These are phyloP conservation scores for Limnanthes douglasii DNA, from an alignment of 345 rosid species.

Conservation along the genomic window DNA sequence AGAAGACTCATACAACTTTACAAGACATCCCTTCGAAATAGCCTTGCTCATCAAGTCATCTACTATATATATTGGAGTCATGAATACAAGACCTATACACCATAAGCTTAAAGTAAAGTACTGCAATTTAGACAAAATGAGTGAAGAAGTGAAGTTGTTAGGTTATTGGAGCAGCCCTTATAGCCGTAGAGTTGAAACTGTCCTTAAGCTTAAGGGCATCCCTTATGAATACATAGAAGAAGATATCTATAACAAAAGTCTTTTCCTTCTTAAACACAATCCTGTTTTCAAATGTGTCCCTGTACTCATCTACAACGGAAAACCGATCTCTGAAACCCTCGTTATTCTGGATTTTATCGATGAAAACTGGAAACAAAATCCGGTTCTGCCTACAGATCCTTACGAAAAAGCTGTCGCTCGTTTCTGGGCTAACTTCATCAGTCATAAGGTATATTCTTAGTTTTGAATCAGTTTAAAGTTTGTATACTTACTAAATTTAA, in stretches of 20 bases:
- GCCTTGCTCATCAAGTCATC: too few relatives aligned
- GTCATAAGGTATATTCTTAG: conserved; percentile 5
- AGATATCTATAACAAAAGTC: conserved; percentile 13
- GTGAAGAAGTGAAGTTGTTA: conserved; percentile 18
- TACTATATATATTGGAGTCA: too few relatives aligned
- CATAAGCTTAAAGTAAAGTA: too few relatives aligned
- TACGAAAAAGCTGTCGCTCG: conserved; percentile 15
- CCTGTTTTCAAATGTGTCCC: conserved; percentile 18
- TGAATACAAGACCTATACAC: too few relatives aligned
- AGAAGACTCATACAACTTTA: too few relatives aligned
- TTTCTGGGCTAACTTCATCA: conserved; percentile 17
- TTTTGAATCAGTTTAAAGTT: neutral
- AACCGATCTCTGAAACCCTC: conserved; percentile 12
- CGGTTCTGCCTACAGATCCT: conserved; percentile 17
- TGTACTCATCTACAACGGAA: conserved; percentile 18
- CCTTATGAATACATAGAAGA: conserved; percentile 15
- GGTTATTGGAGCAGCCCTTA: conserved; percentile 15
- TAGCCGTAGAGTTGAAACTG: conserved; percentile 13
- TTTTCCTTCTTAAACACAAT: conserved; percentile 11
- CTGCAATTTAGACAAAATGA: too few relatives aligned
- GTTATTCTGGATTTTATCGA: conserved; percentile 21
- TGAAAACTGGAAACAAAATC: conserved; percentile 15
- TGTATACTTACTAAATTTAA: too few relatives aligned
- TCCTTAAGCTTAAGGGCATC: conserved; percentile 15
- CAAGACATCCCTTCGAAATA: too few relatives aligned